Base-by-base conservation (phyloP, 1,139 yeast species). In the Candida glucosophila region DNA sequence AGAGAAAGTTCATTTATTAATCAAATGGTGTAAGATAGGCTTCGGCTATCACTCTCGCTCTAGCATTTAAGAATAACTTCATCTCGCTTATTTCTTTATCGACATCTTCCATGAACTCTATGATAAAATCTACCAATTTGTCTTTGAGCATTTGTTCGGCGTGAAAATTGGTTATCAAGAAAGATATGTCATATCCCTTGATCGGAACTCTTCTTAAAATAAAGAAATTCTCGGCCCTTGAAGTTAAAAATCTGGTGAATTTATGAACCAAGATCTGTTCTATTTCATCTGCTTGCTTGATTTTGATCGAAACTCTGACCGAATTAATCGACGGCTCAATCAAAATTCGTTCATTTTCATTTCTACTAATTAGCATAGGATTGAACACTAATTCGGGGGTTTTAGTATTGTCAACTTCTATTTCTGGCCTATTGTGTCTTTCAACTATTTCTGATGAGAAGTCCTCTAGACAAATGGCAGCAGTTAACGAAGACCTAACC, bases 91-190 rank as follows among this genome's bases (percentile, higher is more conserved):
- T 92, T 55, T 90, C 99, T 60, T 88, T 90, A 55, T 90, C 99
- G 14, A 90, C 98, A 45, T 88, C 98, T 55, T 90, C 98, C 98
- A 90, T 88, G 52, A 92, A 90, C 58, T 90, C 97, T 44, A 90
- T 85, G 43, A 90, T 86, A 50, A 90, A 90, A 53, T 90, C 98
- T 25, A 90, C 95, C 46, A 90, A 70, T 55, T 92, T 92, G 47
- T 81, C 90, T 58, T 92, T 90, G 55, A 88, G 71, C 95, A 90
- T 86, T 41, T 80, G 80, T 53, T 90, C 97, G 7, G 96, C 86
- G 55, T 90, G 98, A 58, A 77, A 77, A 55, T 90, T 90, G 20
- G 98, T 90, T 42, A 90, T 75, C 49, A 90, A 67, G 49, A 90
- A 92, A 13, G 96, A 83, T 37, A 90, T 86, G 49, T 88, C 96